These are phyloP conservation scores for Mycena venus DNA, from an alignment of 768 basidiomycete species.

Conservation along the genomic window DNA sequence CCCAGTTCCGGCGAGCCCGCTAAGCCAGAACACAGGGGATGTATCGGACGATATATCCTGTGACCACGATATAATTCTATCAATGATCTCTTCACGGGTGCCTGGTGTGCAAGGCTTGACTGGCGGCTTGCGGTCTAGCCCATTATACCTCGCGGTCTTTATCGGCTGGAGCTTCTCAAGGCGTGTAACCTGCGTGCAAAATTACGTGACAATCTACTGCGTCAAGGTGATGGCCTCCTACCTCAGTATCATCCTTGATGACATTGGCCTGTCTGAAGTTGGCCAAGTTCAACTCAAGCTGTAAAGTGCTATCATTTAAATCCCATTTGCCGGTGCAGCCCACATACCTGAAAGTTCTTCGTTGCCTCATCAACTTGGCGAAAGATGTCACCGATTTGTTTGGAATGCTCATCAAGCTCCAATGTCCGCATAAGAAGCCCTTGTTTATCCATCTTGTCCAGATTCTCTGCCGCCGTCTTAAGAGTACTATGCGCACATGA, in stretches of 20 bases:
- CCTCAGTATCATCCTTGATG: not conserved
- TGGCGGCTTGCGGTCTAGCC: not conserved
- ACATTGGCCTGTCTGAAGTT: not conserved
- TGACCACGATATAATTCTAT: not conserved
- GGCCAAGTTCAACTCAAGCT: constrained; percentile 3
- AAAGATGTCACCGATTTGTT: not conserved
- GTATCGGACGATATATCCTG: not conserved
- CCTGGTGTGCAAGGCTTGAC: not conserved
- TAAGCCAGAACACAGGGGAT: constrained; percentile 41
- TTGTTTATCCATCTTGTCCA: not conserved
- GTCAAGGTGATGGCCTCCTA: not conserved
- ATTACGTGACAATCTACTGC: not conserved
- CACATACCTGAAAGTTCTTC: not conserved
- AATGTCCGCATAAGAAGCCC: not conserved
- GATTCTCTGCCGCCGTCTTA: not conserved
- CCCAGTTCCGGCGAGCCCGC: constrained; percentile 39
- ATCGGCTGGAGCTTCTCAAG: not conserved
- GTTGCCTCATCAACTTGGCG: constrained; percentile 9
- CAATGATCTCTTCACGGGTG: not conserved
- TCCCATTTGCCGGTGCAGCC: too few relatives aligned
- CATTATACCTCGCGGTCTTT: not conserved
- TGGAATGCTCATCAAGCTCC: not conserved
- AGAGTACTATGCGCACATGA: not conserved
- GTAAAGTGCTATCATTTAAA: not conserved
- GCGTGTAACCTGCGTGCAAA: not conserved